These are phyloP conservation scores for Fusarium setosum DNA, from an alignment of 2,329 filamentous ascomycete genomes.

Conservation along the genomic window DNA sequence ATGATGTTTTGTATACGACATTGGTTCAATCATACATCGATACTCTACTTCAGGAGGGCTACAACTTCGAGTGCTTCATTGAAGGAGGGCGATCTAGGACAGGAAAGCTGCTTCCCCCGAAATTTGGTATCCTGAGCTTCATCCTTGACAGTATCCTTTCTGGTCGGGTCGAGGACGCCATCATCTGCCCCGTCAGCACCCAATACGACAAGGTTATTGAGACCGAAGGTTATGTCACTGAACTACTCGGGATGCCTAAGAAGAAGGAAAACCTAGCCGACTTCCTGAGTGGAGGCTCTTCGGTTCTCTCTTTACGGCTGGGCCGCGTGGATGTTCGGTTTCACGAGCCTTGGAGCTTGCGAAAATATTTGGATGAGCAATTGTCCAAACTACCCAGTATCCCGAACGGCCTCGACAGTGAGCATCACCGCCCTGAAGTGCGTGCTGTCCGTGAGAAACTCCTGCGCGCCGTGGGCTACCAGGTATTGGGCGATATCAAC, in stretches of 20 bases:
- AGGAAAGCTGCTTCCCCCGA: conserved; percentile 91
- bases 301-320: conserved; percentile 86
- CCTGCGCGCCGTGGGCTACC: conserved; percentile 88
- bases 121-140: conserved; percentile 95
- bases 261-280: conserved; percentile 93
- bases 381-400: conserved; percentile 63
- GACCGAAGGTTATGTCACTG: conserved; percentile 95
- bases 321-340: conserved; percentile 96
- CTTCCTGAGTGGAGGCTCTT: conserved; percentile 86
- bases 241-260: conserved; percentile 93
- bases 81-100: conserved; percentile 94
- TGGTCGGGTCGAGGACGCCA: conserved; percentile 87
- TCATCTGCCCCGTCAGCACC: conserved; percentile 95
- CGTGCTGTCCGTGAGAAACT: conserved; percentile 75
- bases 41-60: conserved; percentile 87
- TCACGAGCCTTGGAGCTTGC: conserved; percentile 94
- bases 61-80: conserved; percentile 97
- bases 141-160: conserved; percentile 91
- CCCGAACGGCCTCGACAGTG: conserved; percentile 56
- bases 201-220: conserved; percentile 99
- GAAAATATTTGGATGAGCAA: conserved; percentile 84
- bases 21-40: conserved; percentile 98
- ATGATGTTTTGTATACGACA: conserved; percentile 89
- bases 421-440: conserved; percentile 60
- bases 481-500: conserved; percentile 94